phyloP scores from a whole-genome alignment of 2,329 filamentous ascomycete genomes.

The Diaporthe sp. region DNA sequence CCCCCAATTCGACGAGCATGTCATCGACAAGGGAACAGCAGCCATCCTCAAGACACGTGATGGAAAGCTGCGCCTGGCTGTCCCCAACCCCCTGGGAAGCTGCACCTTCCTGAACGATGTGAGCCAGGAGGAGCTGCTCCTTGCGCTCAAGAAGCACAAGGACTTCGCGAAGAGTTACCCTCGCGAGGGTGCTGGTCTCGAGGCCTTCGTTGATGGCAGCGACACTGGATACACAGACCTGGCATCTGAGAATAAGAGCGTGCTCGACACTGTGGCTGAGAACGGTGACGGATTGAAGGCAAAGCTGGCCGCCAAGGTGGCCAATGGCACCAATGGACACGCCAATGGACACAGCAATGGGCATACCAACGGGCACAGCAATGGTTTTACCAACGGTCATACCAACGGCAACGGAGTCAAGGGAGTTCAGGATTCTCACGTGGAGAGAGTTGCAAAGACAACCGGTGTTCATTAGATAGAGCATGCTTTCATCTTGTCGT shows the following conservation, averaged over 20 bases:
- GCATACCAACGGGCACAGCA: background rate
- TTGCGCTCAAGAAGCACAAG: conserved; percentile 74
- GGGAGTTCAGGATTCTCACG: conserved; percentile 2
- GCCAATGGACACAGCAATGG: conserved; percentile 24
- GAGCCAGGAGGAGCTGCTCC: conserved; percentile 71
- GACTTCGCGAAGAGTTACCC: conserved; percentile 72
- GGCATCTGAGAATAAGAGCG: conserved; percentile 53
- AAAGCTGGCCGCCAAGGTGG: conserved; percentile 53
- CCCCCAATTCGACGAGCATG: conserved; percentile 73
- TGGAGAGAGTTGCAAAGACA: conserved; percentile 29
- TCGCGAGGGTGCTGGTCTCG: conserved; percentile 74
- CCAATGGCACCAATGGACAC: conserved; percentile 44
- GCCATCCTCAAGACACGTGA: conserved; percentile 81
- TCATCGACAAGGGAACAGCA: conserved; percentile 75
- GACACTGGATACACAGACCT: conserved; percentile 72
- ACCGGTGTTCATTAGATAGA: conserved; percentile 32
- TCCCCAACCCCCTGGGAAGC: conserved; percentile 75
- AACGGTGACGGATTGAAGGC: conserved; percentile 53
- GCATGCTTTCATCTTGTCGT: background rate
- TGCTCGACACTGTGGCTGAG: conserved; percentile 57
- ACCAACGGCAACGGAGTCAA: conserved; percentile 15
- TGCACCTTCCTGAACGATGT: conserved; percentile 80
- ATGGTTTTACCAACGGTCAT: conserved; percentile 3
- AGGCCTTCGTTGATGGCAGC: conserved; percentile 77
- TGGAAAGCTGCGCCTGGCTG: conserved; percentile 75